Conservation (phyloP, 306 rosid species). For the Corylus americana region DNA sequence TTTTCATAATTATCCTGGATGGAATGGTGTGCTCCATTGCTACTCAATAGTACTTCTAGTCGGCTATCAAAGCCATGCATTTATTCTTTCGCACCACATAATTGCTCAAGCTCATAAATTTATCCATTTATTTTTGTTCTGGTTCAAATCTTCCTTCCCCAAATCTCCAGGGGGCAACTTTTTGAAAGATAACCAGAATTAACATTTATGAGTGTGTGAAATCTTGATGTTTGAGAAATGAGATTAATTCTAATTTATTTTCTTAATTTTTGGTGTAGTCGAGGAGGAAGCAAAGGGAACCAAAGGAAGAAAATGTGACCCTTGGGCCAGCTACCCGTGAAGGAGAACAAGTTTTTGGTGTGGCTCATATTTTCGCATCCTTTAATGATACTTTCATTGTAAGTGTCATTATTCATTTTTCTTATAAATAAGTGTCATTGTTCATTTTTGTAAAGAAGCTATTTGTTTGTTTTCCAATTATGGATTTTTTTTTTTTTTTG, state of each 20-base stretch:
- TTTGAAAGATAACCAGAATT: too few species aligned
- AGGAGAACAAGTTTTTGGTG: conserved; percentile 55
- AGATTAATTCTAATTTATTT: background rate
- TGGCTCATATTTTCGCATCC: conserved; percentile 54
- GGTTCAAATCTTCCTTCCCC: background rate
- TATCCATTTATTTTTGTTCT: background rate
- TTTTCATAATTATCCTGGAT: background rate
- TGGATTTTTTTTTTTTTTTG: too few species aligned
- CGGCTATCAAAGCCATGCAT: background rate
- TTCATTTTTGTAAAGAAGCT: background rate
- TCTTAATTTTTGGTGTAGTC: background rate
- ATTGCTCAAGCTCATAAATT: background rate
- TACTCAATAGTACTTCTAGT: background rate
- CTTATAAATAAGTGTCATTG: background rate
- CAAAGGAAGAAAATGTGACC: conserved; percentile 16
- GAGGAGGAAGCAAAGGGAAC: background rate
- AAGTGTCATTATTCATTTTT: background rate
- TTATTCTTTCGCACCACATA: background rate
- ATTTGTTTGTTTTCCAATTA: background rate
- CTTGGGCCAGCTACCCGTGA: conserved; percentile 18
- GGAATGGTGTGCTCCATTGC: background rate
- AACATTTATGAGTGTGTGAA: background rate
- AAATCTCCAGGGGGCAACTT: background rate
- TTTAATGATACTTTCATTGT: conserved; percentile 56
- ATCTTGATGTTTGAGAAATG: background rate